Evolutionary conservation across 441 rosid species (phyloP).

Genomic region (Syzygium syzygioides): DNA sequence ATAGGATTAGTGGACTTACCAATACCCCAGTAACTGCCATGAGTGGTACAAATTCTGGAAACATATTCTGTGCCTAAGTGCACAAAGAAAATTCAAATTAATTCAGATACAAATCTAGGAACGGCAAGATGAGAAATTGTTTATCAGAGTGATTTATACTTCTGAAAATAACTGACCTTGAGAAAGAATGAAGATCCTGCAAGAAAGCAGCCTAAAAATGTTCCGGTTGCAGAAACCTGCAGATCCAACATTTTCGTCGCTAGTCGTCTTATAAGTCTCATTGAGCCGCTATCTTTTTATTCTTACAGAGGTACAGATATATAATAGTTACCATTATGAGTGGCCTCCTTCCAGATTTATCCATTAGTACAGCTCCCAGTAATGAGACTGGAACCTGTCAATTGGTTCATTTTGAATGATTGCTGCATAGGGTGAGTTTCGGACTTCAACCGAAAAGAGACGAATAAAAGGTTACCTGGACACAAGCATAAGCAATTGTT

Average conservation of each 20-base stretch:
- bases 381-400: conserved; percentile 71
- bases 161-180: conserved; percentile 30
- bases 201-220: conserved; percentile 64
- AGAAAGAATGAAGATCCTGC: conserved; percentile 72
- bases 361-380: conserved; percentile 69
- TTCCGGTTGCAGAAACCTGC: conserved; percentile 71
- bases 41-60: conserved; percentile 55
- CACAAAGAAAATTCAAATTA: background rate
- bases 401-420: background rate
- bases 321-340: conserved; percentile 58
- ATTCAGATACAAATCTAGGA: background rate
- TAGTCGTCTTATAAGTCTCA: background rate
- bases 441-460: background rate
- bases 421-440: background rate
- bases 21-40: conserved; percentile 70
- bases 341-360: conserved; percentile 82
- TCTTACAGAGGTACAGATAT: background rate
- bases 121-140: background rate
- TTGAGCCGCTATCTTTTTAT: background rate
- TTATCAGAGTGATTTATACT: background rate
- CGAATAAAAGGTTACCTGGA: conserved; percentile 42
- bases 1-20: conserved; percentile 25
- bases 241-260: background rate
- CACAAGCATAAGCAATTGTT: conserved; percentile 73
- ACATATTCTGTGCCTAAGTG: conserved; percentile 44